phyloP scores from a whole-genome alignment of 2,329 filamentous ascomycete species.

The Claviceps monticola region DNA sequence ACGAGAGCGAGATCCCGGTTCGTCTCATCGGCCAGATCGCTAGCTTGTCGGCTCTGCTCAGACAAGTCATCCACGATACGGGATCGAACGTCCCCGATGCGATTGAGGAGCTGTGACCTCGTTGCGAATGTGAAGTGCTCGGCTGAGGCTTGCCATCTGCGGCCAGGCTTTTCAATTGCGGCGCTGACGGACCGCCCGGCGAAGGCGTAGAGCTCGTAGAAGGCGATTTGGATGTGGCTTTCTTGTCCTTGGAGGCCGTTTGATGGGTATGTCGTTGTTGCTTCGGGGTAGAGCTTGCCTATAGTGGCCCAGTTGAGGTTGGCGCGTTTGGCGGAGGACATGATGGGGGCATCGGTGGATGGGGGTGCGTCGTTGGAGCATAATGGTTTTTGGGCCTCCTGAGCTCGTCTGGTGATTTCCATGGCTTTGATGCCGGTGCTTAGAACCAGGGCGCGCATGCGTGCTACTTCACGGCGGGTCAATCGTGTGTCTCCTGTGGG shows the following conservation, averaged over 20 bases:
- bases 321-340: conserved; percentile 8
- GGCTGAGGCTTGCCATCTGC: conserved; percentile 45
- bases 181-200: conserved; percentile 37
- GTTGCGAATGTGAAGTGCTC: conserved; percentile 45
- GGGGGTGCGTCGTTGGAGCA: conserved; percentile 9
- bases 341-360: conserved; percentile 9
- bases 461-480: conserved; percentile 61
- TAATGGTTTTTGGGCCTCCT: conserved; percentile 29
- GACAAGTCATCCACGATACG: conserved; percentile 40
- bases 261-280: conserved; percentile 12
- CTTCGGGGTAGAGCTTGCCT: conserved; percentile 24
- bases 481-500: conserved; percentile 25
- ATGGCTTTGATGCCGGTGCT: conserved; percentile 82
- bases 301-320: conserved; percentile 29
- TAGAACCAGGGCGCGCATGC: conserved; percentile 62
- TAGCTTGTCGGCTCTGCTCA: conserved; percentile 49
- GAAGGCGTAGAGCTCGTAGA: conserved; percentile 34
- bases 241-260: conserved; percentile 12
- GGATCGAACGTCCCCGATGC: conserved; percentile 32
- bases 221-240: conserved; percentile 16
- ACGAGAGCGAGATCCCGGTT: conserved; percentile 61
- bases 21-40: conserved; percentile 69
- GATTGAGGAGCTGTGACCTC: conserved; percentile 35
- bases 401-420: conserved; percentile 57
- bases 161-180: conserved; percentile 32